Evolutionary conservation across 495 filamentous ascomycete species (phyloP).

Genomic region (Penicillium arizonense): DNA sequence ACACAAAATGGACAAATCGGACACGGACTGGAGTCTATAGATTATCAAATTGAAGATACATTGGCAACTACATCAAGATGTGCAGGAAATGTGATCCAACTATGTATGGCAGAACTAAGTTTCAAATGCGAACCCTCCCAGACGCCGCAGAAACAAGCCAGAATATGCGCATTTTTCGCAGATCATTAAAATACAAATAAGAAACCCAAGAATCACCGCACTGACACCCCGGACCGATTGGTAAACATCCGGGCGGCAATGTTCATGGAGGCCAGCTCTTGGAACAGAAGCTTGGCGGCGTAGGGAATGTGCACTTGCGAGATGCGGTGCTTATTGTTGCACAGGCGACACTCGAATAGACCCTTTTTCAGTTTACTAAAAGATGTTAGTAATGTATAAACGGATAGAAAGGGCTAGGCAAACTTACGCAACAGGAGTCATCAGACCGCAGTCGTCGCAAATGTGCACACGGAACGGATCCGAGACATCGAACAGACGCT

Average conservation of each 20-base stretch:
- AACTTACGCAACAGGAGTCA: conserved; percentile 98
- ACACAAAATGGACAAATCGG: too few species aligned
- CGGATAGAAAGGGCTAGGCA: background rate
- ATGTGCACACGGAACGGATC: conserved; percentile 99
- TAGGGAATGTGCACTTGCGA: conserved; percentile 97
- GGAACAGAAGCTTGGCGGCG: conserved; percentile 96
- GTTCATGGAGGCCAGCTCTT: conserved; percentile 97
- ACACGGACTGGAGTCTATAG: too few species aligned
- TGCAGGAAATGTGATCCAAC: conserved; percentile 11
- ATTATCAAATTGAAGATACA: too few species aligned
- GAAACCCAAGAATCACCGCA: conserved; percentile 29
- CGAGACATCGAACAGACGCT: conserved; percentile 93
- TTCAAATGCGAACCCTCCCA: conserved; percentile 20
- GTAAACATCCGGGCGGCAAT: conserved; percentile 97
- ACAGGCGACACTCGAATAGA: conserved; percentile 92
- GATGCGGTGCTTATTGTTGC: conserved; percentile 97
- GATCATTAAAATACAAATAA: conserved; percentile 30
- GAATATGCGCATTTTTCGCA: conserved; percentile 25
- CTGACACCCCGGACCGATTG: conserved; percentile 54
- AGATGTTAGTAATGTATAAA: conserved; percentile 14
- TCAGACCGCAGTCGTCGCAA: conserved; percentile 97
- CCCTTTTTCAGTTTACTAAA: conserved; percentile 89
- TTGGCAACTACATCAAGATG: conserved; percentile 20
- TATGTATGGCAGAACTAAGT: conserved; percentile 25
- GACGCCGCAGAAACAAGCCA: conserved; percentile 28